Evolutionary conservation across 352 stramenopile species (phyloP), one percentile per base, ranked within the genome.

Genomic region (Phytophthora idaei): DNA sequence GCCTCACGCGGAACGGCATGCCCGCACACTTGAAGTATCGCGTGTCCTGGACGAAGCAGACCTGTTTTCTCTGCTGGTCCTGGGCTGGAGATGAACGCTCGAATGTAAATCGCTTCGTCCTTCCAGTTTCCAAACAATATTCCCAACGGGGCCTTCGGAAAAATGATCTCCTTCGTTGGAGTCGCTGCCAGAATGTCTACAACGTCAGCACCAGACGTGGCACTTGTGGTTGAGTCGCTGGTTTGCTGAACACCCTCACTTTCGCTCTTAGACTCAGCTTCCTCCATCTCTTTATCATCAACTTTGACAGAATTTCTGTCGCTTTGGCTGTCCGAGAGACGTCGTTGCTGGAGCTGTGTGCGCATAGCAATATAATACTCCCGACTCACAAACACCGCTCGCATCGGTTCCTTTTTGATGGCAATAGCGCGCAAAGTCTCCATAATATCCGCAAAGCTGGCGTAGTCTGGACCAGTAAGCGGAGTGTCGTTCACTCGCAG

Each of bases 71-170:
- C 87, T 2, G 84, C 87, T 7, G 87, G 84, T 0, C 87, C 87
- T 4, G 83, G 56, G 37, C 81, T 92, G 1, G 87, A 92, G 51
- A 90, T 89, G 53, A 94, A 95, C n/a, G 89, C 75, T 32, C 83
- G 84, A 44, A 95, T 78, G 57, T 85, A 94, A 47, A 83, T 85
- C 5, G 81, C 85, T 65, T 92, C 77, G 45, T 95, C 87, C 25
- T 90, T 81, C 77, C 85, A 84, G 58, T 92, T 94, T 27, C 87
- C 85, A 74, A 95, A 95, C 42, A 93, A 65, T 31, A 95, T 92
- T 5, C 87, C 87, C 0, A 95, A 63, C 27, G 87, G 87, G 5
- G 80, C 53, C 21, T 84, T 85, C 4, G 79, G 76, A 27, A 95
- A 94, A 44, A 79, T 57, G 15, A 95, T 69, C 44, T 87, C 85